These are phyloP conservation scores for Boletus calvinii DNA, from an alignment of 1,284 basidiomycete genomes.

Conservation along the genomic window DNA sequence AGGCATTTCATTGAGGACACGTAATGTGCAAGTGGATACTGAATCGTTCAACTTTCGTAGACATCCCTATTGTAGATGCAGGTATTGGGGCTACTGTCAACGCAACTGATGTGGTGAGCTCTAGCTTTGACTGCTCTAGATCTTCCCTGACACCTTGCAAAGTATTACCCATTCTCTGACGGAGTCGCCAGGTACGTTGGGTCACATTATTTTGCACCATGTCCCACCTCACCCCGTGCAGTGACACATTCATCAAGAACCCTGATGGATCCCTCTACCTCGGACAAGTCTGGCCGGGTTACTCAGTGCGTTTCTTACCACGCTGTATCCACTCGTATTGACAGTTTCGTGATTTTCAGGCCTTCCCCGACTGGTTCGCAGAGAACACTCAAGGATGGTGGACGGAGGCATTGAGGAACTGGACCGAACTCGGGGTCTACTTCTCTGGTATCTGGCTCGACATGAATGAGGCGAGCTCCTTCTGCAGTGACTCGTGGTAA, in stretches of 20 bases:
- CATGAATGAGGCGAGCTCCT: constrained; percentile 70
- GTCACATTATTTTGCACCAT: neutral
- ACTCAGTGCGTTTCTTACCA: constrained; percentile 36
- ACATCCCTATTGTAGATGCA: constrained; percentile 46
- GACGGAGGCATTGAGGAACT: constrained; percentile 60
- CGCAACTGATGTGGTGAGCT: constrained; percentile 40
- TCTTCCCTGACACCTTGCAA: constrained; percentile 4
- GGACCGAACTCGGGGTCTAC: constrained; percentile 55
- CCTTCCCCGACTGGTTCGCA: constrained; percentile 71
- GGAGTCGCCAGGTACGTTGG: constrained; percentile 41
- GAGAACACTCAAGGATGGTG: constrained; percentile 56
- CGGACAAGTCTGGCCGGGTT: constrained; percentile 65
- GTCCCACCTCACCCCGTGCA: constrained; percentile 22
- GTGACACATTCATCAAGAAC: constrained; percentile 64
- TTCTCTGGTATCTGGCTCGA: constrained; percentile 77
- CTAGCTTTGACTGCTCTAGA: neutral
- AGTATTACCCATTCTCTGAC: constrained; percentile 48
- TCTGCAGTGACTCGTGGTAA: constrained; percentile 64
- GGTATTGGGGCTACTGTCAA: constrained; percentile 40
- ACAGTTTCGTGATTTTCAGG: constrained; percentile 28
- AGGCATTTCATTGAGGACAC: neutral
- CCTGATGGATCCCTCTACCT: constrained; percentile 65
- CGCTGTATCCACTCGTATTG: neutral
- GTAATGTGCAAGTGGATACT: neutral
- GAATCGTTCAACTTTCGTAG: constrained; percentile 21